Base-by-base conservation (phyloP, 1,284 basidiomycete species). In the Moniliophthora roreri region DNA sequence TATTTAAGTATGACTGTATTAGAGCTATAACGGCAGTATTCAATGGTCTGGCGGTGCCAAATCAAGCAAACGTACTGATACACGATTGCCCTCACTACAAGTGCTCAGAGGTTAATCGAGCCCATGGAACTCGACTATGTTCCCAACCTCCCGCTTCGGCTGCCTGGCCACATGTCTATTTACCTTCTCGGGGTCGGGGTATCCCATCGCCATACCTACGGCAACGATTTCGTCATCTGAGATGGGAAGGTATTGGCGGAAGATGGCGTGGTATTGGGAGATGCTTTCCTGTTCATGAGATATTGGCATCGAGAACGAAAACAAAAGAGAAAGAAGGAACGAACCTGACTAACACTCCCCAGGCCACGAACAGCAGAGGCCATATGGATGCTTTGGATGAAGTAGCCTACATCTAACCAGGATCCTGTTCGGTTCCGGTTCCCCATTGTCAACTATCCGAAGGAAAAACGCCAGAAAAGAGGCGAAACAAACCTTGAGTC, bases 351-450 rank as follows among this genome's bases (percentile, higher is more conserved):
- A 23, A 57, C 52, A 5, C 54, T 58, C 35, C 58, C 60, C 9
- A 61, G 52, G n/a, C 58, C 60, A 18, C 60, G 58, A n/a, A 58
- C 60, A 34, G 58, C 54, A 5, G 58, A 55, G 40, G 56, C 60
- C n/a, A 61, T 53, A n/a, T 47, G 54, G 10, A 61, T 58, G 36
- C 58, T 58, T 41, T 60, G 58, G 37, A 61, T 35, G 40, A 61
- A 61, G 46, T 60, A 59, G 38, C 48, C 48, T 1, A 61, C 54
- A 23, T 61, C 59, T 1, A 61, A 15, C 59, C 59, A 61, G 23
- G 59, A 61, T 24, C 58, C 59, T 60, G n/a, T 34, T 15, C 8
- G 5, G 7, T 7, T 10, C 28, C 7, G 28, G 11, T 32, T 32
- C n/a, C n/a, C n/a, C n/a, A n/a, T n/a, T 2, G 41, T 9, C 18